Evolutionary conservation across 2,329 filamentous ascomycete genomes (phyloP).

Genomic region (Xylaria sp.): DNA sequence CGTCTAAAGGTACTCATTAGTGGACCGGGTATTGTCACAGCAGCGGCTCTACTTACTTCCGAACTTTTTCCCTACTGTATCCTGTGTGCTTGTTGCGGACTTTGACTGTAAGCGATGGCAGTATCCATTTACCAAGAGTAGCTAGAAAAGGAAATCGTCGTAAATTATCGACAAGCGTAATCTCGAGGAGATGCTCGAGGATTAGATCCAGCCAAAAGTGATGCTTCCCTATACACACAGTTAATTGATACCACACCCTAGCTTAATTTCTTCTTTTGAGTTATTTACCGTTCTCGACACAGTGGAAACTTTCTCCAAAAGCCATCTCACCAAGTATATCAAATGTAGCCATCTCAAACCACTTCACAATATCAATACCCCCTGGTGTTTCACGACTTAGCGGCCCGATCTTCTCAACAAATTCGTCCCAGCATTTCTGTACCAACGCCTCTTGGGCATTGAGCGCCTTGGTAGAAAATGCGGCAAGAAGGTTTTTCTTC

Average conservation of each 20-base stretch:
- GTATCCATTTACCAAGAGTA: conserved; percentile 8
- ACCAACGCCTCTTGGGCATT: conserved; percentile 24
- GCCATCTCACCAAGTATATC: conserved; percentile 33
- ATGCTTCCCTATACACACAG: neutral
- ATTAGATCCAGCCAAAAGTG: conserved; percentile 29
- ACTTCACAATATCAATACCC: conserved; percentile 24
- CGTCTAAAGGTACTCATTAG: conserved; percentile 7
- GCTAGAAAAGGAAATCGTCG: conserved; percentile 22
- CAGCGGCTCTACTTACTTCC: neutral
- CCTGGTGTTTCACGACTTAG: conserved; percentile 17
- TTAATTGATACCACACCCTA: neutral
- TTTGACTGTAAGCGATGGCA: neutral
- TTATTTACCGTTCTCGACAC: conserved; percentile 16
- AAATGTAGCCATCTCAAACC: conserved; percentile 24
- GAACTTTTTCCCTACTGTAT: conserved; percentile 19
- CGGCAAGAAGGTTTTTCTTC: conserved; percentile 32
- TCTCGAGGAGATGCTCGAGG: conserved; percentile 8
- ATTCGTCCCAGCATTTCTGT: conserved; percentile 11
- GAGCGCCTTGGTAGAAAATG: conserved; percentile 21
- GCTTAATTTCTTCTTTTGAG: neutral
- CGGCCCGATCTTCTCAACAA: conserved; percentile 15
- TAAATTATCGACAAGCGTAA: conserved; percentile 26
- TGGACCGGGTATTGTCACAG: neutral
- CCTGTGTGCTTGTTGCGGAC: conserved; percentile 19
- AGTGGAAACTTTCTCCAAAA: conserved; percentile 28